Conservation (phyloP, 306 rosid genomes). For the Casuarina cunninghamiana region DNA sequence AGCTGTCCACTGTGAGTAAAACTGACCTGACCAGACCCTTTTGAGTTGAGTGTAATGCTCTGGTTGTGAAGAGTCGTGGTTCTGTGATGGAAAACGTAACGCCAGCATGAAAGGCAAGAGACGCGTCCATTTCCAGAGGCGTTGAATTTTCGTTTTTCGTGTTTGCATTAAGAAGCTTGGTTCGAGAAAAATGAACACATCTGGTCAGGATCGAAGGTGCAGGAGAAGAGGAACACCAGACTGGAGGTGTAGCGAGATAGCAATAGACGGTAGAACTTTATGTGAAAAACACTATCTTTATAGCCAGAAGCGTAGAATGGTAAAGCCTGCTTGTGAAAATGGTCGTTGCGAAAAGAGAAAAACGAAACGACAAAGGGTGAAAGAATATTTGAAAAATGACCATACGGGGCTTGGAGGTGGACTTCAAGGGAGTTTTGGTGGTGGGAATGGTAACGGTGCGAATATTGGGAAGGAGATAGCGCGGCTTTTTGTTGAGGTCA, state of each 20-base stretch:
- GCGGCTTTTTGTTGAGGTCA: constrained; percentile 30
- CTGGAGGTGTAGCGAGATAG: constrained; percentile 41
- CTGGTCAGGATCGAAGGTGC: constrained; percentile 20
- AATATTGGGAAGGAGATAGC: constrained; percentile 28
- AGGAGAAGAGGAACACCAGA: constrained; percentile 9
- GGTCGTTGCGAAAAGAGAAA: constrained; percentile 14
- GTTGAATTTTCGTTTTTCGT: neutral
- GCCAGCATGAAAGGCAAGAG: neutral
- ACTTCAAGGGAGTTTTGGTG: constrained; percentile 15
- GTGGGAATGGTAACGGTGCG: constrained; percentile 8
- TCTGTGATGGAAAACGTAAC: no score
- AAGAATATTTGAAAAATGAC: constrained; percentile 29
- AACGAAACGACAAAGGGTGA: constrained; percentile 8
- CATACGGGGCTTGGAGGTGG: constrained; percentile 19
- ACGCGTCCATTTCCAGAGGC: neutral
- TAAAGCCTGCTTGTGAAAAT: constrained; percentile 22
- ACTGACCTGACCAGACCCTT: neutral
- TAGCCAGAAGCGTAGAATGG: neutral
- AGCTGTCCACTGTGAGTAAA: neutral
- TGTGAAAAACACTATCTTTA: constrained; percentile 22
- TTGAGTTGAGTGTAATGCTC: neutral
- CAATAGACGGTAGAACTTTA: constrained; percentile 8
- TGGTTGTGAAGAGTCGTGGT: no score
- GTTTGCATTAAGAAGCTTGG: neutral
- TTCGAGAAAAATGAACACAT: neutral